A percentile compares a stretch with the other conserved stretches of the same genome.
phyloP scores from a whole-genome alignment of 768 basidiomycete genomes.

The Kwoniella dejecticola region DNA sequence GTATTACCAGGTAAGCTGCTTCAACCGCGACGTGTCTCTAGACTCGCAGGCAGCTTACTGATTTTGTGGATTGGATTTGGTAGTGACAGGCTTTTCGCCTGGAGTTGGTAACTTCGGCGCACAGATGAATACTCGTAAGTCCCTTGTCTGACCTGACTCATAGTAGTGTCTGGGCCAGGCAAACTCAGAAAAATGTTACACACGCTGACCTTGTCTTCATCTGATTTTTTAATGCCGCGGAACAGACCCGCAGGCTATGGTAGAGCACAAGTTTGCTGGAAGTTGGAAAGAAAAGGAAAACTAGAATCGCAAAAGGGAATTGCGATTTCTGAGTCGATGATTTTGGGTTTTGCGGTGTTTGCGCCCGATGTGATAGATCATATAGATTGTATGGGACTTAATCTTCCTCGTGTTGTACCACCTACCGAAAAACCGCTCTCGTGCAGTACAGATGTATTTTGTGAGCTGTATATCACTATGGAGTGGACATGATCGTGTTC shows the following conservation, averaged over 20 bases:
- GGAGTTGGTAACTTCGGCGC: slow-evolving; percentile 53
- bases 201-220: neutral
- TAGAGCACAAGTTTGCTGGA: slow-evolving; percentile 47
- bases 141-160: neutral
- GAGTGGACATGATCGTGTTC: no score
- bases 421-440: no score
- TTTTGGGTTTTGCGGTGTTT: no score
- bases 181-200: no score
- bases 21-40: neutral
- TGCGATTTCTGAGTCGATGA: no score
- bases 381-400: no score
- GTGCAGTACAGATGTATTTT: no score
- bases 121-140: slow-evolving; percentile 36
- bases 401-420: no score
- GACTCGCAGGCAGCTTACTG: neutral
- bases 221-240: no score
- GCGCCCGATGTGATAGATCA: no score
- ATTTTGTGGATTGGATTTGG: neutral
- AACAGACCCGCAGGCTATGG: slow-evolving; percentile 51
- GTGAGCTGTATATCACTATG: no score
- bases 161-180: no score
- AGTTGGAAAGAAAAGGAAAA: slow-evolving; percentile 20
- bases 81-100: slow-evolving; percentile 54
- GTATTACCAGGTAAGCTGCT: slow-evolving; percentile 51
- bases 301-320: neutral